Percentiles rank a stretch among this genome's conserved stretches.
phyloP scores from a whole-genome alignment of 106 monocot species.

The Amphibolis antarctica region DNA sequence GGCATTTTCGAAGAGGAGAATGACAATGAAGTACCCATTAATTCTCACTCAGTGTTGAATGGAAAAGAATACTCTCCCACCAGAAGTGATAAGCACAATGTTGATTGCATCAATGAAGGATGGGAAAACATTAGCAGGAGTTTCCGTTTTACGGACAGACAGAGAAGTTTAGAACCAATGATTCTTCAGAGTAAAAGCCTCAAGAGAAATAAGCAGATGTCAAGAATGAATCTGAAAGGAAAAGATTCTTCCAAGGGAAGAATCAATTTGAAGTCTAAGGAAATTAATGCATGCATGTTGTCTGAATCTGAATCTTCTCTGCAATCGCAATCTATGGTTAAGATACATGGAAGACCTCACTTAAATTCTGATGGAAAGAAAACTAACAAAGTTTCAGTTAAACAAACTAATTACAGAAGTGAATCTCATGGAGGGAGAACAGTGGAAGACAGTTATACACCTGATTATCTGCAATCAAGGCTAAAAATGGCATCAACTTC shows the following conservation, averaged over 20 bases:
- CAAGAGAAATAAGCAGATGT: constrained; percentile 6
- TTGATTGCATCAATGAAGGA: constrained; percentile 23
- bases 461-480: neutral
- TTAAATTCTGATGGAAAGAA: constrained; percentile 5
- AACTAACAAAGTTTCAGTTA: constrained; percentile 10
- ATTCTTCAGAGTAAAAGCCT: constrained; percentile 18
- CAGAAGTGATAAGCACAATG: constrained; percentile 2
- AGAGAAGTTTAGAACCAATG: constrained; percentile 19
- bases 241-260: constrained; percentile 1
- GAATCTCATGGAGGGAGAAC: constrained; percentile 3
- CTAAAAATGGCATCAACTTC: constrained; percentile 13
- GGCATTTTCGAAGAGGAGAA: neutral
- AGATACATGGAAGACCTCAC: constrained; percentile 22
- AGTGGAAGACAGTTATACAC: neutral
- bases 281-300: constrained; percentile 21
- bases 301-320: constrained; percentile 31
- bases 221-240: constrained; percentile 8
- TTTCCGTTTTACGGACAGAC: constrained; percentile 13
- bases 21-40: neutral
- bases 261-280: neutral
- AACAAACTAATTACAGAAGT: neutral
- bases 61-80: neutral
- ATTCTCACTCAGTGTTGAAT: neutral
- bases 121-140: constrained; percentile 28
- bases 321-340: constrained; percentile 21